Evolutionary conservation across 331 rosid species (phyloP), one percentile per base, ranked within the genome.

Genomic region (Prunus yedoensis): DNA sequence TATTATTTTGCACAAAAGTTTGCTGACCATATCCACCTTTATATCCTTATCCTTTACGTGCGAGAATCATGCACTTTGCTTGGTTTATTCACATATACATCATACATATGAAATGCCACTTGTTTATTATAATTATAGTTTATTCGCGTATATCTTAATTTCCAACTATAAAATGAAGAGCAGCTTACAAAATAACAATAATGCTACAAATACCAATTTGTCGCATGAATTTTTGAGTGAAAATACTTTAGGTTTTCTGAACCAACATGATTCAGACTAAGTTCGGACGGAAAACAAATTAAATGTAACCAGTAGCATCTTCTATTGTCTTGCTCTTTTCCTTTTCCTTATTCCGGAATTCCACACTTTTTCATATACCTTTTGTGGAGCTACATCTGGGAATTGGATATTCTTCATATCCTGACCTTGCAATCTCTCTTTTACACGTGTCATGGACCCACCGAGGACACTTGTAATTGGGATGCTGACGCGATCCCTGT

Each of bases 31-130:
- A 68, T 79, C 85, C 79, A 30, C 76, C 63, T 59, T 53, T 74
- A 81, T 84, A 77, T 74, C 67, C 87, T 85, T 80, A 81, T 83
- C 86, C 82, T 74, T 13, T 66, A 20, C 9, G 75, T 25, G 57
- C 66, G 70, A 61, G 27, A 25, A 25, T 45, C 83, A 8, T 62
- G 67, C 82, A 74, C 78, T 74, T 66, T 71, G 82, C 78, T 74
- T 66, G 79, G 75, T 28, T 64, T 57, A 64, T 73, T 75, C 66
- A 3, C 11, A 27, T 61, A 27, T 61, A 73, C 27, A n/a, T 71
- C 75, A 54, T 3, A 58, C 43, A 43, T 21, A 27, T 6, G 9
- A 50, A 17, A 7, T 57, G 43, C 46, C 74, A 61, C 32, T 64
- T 64, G 28, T 1, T 10, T 60, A 20, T 71, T n/a, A 46, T 11